A percentile compares a stretch with the other conserved stretches of the same genome.
Conservation (phyloP, 371 early-diverging fungal species). For the Mortierella sp. region DNA sequence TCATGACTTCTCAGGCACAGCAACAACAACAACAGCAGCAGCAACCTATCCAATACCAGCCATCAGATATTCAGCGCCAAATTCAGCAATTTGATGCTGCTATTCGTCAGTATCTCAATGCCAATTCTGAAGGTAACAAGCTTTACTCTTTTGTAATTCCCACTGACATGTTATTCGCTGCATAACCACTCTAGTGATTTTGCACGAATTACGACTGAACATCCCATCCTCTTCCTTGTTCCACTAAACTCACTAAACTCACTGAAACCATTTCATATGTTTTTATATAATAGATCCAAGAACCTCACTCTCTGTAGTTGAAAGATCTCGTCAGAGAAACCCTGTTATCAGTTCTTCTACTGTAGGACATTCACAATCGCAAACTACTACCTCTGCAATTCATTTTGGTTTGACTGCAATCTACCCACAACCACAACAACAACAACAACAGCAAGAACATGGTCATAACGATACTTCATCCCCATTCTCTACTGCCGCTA, state of each 20-base stretch:
- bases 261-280: neutral
- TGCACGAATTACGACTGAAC: no score
- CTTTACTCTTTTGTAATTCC: neutral
- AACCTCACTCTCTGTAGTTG: conserved; percentile 27
- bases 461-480: conserved; percentile 14
- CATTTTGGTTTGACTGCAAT: conserved; percentile 7
- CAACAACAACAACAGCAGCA: conserved; percentile 16
- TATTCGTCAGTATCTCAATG: conserved; percentile 34
- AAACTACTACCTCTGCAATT: conserved; percentile 1
- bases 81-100: conserved; percentile 51
- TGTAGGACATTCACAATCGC: conserved; percentile 14
- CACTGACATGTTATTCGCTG: neutral
- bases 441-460: neutral
- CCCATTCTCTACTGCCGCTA: conserved; percentile 10
- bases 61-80: conserved; percentile 29
- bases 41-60: conserved; percentile 21
- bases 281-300: conserved; percentile 22
- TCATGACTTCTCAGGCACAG: conserved; percentile 18
- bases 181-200: no score
- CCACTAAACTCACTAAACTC: no score
- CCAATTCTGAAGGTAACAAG: conserved; percentile 24
- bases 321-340: conserved; percentile 40
- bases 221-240: no score
- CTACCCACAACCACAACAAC: conserved; percentile 9
- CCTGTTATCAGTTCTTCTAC: conserved; percentile 9